These are phyloP conservation scores for Cercospora zeina DNA, from an alignment of 2,329 filamentous ascomycete genomes.

Conservation along the genomic window DNA sequence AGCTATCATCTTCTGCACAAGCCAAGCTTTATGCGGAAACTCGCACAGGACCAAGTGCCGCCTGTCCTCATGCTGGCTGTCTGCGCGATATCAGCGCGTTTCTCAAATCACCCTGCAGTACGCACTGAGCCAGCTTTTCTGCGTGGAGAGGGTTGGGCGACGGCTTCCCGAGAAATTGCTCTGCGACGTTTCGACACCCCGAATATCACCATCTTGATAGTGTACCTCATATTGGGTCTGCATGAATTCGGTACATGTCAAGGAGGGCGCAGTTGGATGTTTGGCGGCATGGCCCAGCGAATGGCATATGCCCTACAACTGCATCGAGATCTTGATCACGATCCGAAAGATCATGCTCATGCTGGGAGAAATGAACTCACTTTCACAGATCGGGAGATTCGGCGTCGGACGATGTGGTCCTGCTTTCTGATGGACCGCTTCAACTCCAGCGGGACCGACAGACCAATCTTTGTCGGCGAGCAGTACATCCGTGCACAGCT, in stretches of 20 bases:
- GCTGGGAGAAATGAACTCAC: conserved; percentile 51
- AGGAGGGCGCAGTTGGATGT: conserved; percentile 91
- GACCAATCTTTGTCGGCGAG: conserved; percentile 87
- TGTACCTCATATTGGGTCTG: conserved; percentile 80
- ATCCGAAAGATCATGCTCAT: conserved; percentile 46
- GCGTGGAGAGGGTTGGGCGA: conserved; percentile 88
- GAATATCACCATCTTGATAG: conserved; percentile 93
- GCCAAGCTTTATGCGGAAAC: conserved; percentile 90
- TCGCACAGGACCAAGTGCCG: conserved; percentile 76
- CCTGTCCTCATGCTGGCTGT: conserved; percentile 91
- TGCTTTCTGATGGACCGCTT: conserved; percentile 98
- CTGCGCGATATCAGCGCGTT: conserved; percentile 91
- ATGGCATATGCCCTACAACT: conserved; percentile 97
- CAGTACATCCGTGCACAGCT: conserved; percentile 86
- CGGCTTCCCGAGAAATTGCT: conserved; percentile 81
- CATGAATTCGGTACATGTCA: conserved; percentile 98
- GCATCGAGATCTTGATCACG: conserved; percentile 81
- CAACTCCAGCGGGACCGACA: conserved; percentile 91
- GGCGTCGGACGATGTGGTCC: conserved; percentile 94
- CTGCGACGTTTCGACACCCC: conserved; percentile 87
- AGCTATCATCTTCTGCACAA: conserved; percentile 94
- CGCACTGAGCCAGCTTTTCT: conserved; percentile 76
- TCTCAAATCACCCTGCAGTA: conserved; percentile 83
- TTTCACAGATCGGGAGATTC: conserved; percentile 89
- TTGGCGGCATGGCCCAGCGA: conserved; percentile 89